Evolutionary conservation across 805 yeast genomes (phyloP).

Genomic region (Lipomyces sp.): DNA sequence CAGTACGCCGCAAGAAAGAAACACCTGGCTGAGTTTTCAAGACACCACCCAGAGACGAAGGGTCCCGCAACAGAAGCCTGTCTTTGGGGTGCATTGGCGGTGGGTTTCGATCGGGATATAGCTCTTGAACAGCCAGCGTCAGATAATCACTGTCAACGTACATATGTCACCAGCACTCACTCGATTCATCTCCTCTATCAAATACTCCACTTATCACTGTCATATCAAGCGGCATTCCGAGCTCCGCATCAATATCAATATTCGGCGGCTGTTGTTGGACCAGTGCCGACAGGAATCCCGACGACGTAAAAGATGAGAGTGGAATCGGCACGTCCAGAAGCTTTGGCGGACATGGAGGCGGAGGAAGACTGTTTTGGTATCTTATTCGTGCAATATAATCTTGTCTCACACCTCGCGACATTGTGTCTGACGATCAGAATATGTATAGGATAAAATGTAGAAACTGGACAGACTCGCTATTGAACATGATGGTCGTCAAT

Average conservation of each 20-base stretch:
- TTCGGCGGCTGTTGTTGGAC: constrained; percentile 73
- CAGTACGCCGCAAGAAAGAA: constrained; percentile 91
- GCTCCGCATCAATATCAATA: constrained; percentile 54
- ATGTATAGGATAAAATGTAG: not conserved
- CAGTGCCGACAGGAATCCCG: constrained; percentile 70
- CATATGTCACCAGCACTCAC: constrained; percentile 15
- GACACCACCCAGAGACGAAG: constrained; percentile 53
- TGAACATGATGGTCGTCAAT: no score
- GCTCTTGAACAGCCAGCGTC: constrained; percentile 1
- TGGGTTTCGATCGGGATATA: constrained; percentile 31
- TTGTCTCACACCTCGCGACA: constrained; percentile 42
- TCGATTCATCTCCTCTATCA: constrained; percentile 59
- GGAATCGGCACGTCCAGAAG: constrained; percentile 61
- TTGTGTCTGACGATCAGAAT: constrained; percentile 1
- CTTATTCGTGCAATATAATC: constrained; percentile 70
- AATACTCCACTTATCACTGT: constrained; percentile 68
- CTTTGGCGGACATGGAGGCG: constrained; percentile 91
- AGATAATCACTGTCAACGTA: not conserved
- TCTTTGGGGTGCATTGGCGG: constrained; percentile 44
- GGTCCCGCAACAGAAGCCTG: constrained; percentile 76
- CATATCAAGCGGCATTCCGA: constrained; percentile 80
- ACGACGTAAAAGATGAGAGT: constrained; percentile 54
- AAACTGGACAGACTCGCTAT: no score
- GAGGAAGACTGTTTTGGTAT: constrained; percentile 85
- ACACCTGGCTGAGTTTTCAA: constrained; percentile 50